Percentiles rank a stretch among this genome's conserved stretches.
phyloP scores from a whole-genome alignment of 306 rosid species.

The Ochetophila trinervis region DNA sequence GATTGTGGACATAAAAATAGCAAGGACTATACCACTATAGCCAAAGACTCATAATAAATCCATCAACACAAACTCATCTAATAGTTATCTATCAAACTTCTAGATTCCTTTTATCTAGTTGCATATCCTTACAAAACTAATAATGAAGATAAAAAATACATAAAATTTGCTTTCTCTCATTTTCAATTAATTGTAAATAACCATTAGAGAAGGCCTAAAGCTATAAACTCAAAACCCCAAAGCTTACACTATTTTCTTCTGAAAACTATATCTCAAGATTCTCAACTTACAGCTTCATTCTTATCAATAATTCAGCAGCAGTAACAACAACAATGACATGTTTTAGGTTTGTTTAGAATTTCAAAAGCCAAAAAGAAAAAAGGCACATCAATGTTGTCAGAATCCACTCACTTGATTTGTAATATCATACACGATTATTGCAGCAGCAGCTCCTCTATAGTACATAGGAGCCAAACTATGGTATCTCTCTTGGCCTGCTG shows the following conservation, averaged over 20 bases:
- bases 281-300: background rate
- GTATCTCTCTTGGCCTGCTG: constrained; percentile 65
- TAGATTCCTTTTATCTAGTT: background rate
- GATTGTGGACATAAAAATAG: too few relatives aligned
- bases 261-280: background rate
- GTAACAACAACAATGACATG: too few relatives aligned
- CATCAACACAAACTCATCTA: too few relatives aligned
- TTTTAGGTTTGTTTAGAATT: background rate
- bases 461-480: constrained; percentile 69
- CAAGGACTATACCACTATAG: too few relatives aligned
- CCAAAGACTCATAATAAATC: too few relatives aligned
- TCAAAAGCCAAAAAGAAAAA: background rate
- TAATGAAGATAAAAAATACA: background rate
- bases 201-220: background rate
- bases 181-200: background rate
- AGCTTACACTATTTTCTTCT: background rate
- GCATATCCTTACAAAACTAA: background rate
- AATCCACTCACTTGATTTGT: constrained; percentile 50
- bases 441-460: constrained; percentile 66
- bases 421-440: constrained; percentile 56
- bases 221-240: too few relatives aligned
- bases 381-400: background rate
- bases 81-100: too few relatives aligned
- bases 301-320: too few relatives aligned
- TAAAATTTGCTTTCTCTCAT: background rate